Percentiles rank a stretch among this genome's conserved stretches.
Conservation (phyloP, 2,329 filamentous ascomycete genomes). For the Talaromyces albobiverticillius region DNA sequence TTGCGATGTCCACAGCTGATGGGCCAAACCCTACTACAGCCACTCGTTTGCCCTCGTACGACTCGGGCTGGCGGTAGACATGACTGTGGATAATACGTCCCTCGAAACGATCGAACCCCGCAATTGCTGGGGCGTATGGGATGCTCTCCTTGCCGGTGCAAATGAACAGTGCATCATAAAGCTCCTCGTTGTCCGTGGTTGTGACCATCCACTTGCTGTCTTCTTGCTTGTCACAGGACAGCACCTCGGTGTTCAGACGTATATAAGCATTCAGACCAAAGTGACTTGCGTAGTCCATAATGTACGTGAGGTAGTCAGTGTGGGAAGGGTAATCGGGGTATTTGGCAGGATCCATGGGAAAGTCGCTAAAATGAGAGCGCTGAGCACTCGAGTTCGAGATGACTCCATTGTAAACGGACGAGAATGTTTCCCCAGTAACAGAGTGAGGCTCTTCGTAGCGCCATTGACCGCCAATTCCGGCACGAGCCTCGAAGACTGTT, state of each 20-base stretch:
- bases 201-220: conserved; percentile 31
- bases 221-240: conserved; percentile 25
- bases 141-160: conserved; percentile 31
- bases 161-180: conserved; percentile 36
- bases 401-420: conserved; percentile 36
- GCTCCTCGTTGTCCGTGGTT: conserved; percentile 19
- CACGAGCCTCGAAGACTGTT: conserved; percentile 34
- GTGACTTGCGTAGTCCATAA: conserved; percentile 36
- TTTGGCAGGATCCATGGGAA: conserved; percentile 38
- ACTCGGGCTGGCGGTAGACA: conserved; percentile 32
- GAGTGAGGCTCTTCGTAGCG: conserved; percentile 31
- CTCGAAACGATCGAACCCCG: conserved; percentile 30
- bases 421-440: conserved; percentile 24
- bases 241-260: conserved; percentile 30
- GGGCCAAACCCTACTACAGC: conserved; percentile 38
- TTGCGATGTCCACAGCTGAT: conserved; percentile 40
- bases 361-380: conserved; percentile 39
- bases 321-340: conserved; percentile 40
- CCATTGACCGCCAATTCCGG: conserved; percentile 40
- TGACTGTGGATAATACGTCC: conserved; percentile 39
- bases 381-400: conserved; percentile 39
- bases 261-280: conserved; percentile 35
- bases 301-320: conserved; percentile 31
- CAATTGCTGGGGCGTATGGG: conserved; percentile 32
- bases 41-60: conserved; percentile 36